Conservation (phyloP, 2,329 filamentous ascomycete species). For the Colletotrichum tamarilloi region DNA sequence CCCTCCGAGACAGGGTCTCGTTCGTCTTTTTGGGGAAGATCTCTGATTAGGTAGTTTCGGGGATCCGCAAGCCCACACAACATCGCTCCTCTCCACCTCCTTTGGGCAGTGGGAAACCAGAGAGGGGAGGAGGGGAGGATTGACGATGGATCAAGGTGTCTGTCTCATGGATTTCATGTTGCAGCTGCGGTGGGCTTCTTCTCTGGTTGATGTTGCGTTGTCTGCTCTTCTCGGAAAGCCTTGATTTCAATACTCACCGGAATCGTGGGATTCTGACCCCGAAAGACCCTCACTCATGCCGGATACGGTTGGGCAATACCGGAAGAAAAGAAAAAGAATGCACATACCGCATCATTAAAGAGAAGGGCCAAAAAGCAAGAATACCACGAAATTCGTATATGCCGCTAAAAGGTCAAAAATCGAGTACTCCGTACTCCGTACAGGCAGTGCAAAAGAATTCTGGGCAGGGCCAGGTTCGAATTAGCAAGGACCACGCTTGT, state of each 20-base stretch:
- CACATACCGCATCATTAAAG: background rate
- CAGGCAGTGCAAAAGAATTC: background rate
- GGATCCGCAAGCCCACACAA: conserved; percentile 6
- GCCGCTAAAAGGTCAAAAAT: background rate
- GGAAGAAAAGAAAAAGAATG: background rate
- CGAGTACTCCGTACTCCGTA: background rate
- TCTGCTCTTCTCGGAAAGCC: background rate
- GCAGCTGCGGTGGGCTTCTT: conserved; percentile 7
- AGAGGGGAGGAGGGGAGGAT: background rate
- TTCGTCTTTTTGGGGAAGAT: background rate
- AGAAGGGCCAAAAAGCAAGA: background rate
- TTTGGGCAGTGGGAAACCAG: background rate
- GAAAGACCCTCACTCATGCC: background rate
- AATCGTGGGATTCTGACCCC: conserved; percentile 3
- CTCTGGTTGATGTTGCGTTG: background rate
- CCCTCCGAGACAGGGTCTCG: background rate
- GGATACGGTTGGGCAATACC: background rate
- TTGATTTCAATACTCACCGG: conserved; percentile 9
- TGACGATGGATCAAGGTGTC: background rate
- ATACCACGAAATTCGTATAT: background rate
- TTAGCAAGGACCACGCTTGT: conserved; percentile 6
- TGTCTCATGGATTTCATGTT: background rate
- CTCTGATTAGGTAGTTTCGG: conserved; percentile 20
- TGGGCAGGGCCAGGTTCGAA: background rate
- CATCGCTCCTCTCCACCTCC: conserved; percentile 7